Base-by-base conservation (phyloP, 1,284 basidiomycete genomes). In the Apiotrichum sp. region DNA sequence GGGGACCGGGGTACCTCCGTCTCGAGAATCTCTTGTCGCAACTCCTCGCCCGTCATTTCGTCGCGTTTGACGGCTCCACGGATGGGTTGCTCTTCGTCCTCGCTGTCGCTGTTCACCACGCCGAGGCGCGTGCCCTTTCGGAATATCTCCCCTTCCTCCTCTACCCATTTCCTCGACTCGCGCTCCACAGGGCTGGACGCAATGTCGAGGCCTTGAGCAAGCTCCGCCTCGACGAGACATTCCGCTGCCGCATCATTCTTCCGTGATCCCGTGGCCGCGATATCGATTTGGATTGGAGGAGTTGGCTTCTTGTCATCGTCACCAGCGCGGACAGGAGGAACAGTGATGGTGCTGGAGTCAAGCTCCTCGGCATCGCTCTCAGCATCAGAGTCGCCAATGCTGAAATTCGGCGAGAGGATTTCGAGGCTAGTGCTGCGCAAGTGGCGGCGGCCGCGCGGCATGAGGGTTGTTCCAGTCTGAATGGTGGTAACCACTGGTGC, bases 81-180 rank as follows among this genome's bases (percentile, higher is more conserved):
- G 6, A 22, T 35, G n/a, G 22, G 40, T 62, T 90, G 88, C 82
- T 92, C 88, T 66, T 73, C 73, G 10, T 70, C 65, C 22, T 65
- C 62, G 71, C 86, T 87, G 31, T 74, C 89, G 82, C 91, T 87
- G 69, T 90, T 88, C 60, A 87, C 88, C 4, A 86, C 85, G 0
- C 87, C 86, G 9, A 95, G 79, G 10, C 90, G 79, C 1, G 84
- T 85, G 1, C 92, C 91, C 70, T 92, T 92, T 50, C 92, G 80
- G 78, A 97, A 97, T 35, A 96, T 86, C 73, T 96, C 92, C 1
- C 88, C 89, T 67, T 91, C 89, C 67, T 92, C 89, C 62, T 85
- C 87, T 0, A 92, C 86, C 86, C 87, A 88, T 52, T 35, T 35
- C 79, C 84, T 63, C 82, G 80, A 41, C 86, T 88, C 52, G 63